A percentile compares a stretch with the other conserved stretches of the same genome.
Conservation (phyloP, 192 early-diverging fungal species). For the Thoreauomyces humboldtii region DNA sequence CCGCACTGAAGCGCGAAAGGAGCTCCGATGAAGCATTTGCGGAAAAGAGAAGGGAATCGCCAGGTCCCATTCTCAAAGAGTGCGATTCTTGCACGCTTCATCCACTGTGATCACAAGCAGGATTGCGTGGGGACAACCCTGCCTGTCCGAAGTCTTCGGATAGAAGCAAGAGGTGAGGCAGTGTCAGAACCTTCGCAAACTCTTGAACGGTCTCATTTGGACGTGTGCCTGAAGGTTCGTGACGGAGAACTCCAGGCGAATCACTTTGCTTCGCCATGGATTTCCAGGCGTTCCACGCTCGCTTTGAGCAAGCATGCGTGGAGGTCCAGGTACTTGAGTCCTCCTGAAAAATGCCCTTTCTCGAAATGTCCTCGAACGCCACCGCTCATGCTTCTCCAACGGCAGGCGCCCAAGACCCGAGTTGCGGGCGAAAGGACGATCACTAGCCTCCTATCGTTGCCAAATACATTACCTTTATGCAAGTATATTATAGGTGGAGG, state of each 20-base stretch:
- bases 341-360: no score
- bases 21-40: no score
- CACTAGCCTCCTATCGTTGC: conserved; percentile 12
- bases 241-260: no score
- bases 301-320: conserved; percentile 26
- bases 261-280: conserved; percentile 16
- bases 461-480: conserved; percentile 56
- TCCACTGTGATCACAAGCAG: no score
- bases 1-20: no score
- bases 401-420: neutral
- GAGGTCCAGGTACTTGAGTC: conserved; percentile 10
- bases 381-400: neutral
- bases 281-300: conserved; percentile 13
- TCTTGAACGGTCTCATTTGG: neutral
- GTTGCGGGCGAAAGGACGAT: conserved; percentile 13
- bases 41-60: no score
- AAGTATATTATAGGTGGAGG: conserved; percentile 65
- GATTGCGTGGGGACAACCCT: no score
- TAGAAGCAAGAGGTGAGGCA: neutral
- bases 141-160: no score
- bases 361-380: no score
- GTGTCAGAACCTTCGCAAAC: neutral
- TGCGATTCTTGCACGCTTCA: no score
- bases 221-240: neutral
- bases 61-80: no score